A percentile compares a stretch with the other conserved stretches of the same genome.
Evolutionary conservation across 2,329 filamentous ascomycete species (phyloP).

Genomic region (Cladophialophora exuberans): DNA sequence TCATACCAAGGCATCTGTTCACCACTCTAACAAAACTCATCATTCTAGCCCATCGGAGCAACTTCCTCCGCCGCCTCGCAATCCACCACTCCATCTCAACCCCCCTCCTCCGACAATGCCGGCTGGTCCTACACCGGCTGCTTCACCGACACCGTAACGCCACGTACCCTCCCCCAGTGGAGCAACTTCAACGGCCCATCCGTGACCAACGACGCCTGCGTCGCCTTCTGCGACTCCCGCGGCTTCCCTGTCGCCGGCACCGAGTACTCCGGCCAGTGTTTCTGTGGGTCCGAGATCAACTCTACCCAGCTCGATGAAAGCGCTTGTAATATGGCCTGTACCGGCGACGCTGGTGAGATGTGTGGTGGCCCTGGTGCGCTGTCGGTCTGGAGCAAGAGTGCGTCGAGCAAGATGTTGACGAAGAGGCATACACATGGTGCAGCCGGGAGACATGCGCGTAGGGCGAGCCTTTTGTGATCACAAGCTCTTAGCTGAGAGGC

Average conservation of each 20-base stretch:
- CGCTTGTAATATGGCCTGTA: constrained; percentile 35
- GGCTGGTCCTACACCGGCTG: constrained; percentile 42
- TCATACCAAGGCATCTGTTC: too few relatives aligned
- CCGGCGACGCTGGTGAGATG: constrained; percentile 50
- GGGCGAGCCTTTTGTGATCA: too few relatives aligned
- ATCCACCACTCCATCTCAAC: not conserved
- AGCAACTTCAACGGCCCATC: constrained; percentile 45
- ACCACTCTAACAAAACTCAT: too few relatives aligned
- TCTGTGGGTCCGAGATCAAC: constrained; percentile 46
- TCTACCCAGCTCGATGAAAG: constrained; percentile 17
- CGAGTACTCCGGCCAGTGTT: constrained; percentile 54
- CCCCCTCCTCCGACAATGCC: not conserved
- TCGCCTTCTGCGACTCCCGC: constrained; percentile 51
- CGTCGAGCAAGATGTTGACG: constrained; percentile 3
- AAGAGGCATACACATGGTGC: constrained; percentile 19
- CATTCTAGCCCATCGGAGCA: too few relatives aligned
- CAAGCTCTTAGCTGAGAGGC: too few relatives aligned
- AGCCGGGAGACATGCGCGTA: not conserved
- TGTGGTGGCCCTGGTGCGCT: constrained; percentile 52
- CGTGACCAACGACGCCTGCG: constrained; percentile 52
- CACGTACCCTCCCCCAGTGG: constrained; percentile 47
- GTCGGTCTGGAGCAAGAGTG: constrained; percentile 25
- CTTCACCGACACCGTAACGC: constrained; percentile 43
- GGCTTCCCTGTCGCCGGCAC: constrained; percentile 55
- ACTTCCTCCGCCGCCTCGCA: too few relatives aligned